Conservation (phyloP, 2,329 filamentous ascomycete genomes). For the Acrodontium crateriforme region DNA sequence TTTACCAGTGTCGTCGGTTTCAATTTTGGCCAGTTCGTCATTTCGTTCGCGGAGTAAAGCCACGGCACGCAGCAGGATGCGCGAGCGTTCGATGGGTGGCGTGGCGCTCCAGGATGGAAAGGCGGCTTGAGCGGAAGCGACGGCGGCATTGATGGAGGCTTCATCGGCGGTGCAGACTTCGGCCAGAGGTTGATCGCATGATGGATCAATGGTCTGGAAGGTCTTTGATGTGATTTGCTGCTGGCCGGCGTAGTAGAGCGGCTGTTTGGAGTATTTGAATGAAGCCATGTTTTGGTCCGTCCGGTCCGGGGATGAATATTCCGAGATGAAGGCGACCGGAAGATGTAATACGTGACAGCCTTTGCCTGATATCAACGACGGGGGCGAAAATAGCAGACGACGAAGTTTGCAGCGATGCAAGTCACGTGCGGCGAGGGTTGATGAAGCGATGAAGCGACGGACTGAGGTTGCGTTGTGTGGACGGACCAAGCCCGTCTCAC, state of each 20-base stretch:
- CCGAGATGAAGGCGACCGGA: no score
- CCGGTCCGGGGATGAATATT: no score
- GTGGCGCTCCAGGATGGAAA: slow-evolving; percentile 67
- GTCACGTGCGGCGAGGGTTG: no score
- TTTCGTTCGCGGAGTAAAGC: slow-evolving; percentile 60
- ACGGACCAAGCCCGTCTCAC: no score
- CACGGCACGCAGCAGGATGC: slow-evolving; percentile 66
- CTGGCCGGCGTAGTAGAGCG: slow-evolving; percentile 62
- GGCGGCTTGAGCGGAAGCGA: slow-evolving; percentile 55
- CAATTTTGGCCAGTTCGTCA: slow-evolving; percentile 62
- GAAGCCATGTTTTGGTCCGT: slow-evolving; percentile 6
- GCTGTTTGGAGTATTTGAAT: slow-evolving; percentile 15
- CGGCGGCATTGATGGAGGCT: slow-evolving; percentile 56
- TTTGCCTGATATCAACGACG: no score
- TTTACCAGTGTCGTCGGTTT: slow-evolving; percentile 79
- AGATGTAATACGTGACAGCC: no score
- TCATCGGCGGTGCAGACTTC: slow-evolving; percentile 44
- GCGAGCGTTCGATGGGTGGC: slow-evolving; percentile 57
- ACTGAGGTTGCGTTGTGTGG: no score
- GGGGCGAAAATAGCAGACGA: no score
- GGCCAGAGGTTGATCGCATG: slow-evolving; percentile 54
- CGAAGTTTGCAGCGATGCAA: no score
- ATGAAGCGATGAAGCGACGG: no score
- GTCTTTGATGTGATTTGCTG: slow-evolving; percentile 45
- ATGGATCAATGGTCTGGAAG: slow-evolving; percentile 62